These are phyloP conservation scores for Kuraishia cidri DNA, from an alignment of 805 yeast species.

Conservation along the genomic window DNA sequence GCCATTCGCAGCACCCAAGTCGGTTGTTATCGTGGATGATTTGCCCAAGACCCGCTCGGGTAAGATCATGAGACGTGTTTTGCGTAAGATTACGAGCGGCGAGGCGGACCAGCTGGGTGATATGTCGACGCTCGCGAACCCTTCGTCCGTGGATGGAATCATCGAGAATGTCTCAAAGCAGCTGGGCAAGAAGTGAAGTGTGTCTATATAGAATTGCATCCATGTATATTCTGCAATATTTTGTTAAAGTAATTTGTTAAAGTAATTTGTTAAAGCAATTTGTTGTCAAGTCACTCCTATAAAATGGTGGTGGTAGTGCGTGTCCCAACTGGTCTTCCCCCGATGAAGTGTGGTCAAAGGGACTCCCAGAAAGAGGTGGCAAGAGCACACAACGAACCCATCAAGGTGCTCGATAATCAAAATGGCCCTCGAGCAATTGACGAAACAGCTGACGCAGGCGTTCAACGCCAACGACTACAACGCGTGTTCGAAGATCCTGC, in stretches of 20 bases:
- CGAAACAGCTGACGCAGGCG: slow-evolving; percentile 57
- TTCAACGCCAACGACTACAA: slow-evolving; percentile 56
- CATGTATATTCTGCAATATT: too few species aligned
- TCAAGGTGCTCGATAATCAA: too few species aligned
- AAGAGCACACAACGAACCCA: too few species aligned
- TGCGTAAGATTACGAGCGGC: slow-evolving; percentile 86
- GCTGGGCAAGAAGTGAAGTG: slow-evolving; percentile 23
- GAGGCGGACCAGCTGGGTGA: slow-evolving; percentile 94
- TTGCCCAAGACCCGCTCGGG: slow-evolving; percentile 98
- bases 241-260: too few species aligned
- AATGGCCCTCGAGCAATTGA: slow-evolving; percentile 42
- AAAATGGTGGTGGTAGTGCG: too few species aligned
- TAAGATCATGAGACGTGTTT: slow-evolving; percentile 95
- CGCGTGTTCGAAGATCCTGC: slow-evolving; percentile 51
- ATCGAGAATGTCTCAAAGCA: slow-evolving; percentile 54
- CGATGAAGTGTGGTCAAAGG: too few species aligned
- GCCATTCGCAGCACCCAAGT: slow-evolving; percentile 93
- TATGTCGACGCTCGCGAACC: slow-evolving; percentile 80
- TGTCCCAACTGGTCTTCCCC: too few species aligned
- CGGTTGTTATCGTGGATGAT: slow-evolving; percentile 72
- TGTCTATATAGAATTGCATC: too few species aligned
- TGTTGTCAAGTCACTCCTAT: too few species aligned
- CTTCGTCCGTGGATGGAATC: slow-evolving; percentile 71
- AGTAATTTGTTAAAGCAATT: too few species aligned
- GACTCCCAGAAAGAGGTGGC: too few species aligned